Conservation (phyloP, 2,329 filamentous ascomycete genomes). For the Didymella keratinophila region DNA sequence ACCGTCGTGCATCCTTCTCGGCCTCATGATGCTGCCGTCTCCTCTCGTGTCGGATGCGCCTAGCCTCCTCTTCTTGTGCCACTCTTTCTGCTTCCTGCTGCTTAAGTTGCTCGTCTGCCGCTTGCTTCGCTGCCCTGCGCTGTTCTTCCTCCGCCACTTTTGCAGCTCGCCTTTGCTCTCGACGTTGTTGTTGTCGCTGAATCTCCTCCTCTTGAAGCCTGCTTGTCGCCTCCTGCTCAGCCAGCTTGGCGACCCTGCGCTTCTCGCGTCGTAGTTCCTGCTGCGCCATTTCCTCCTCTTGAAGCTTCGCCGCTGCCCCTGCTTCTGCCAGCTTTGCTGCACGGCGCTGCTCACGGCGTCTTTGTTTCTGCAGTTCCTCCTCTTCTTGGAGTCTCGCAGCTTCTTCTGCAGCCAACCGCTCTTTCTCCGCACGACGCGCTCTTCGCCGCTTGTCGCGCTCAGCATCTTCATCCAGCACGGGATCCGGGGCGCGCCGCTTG, state of each 20-base stretch:
- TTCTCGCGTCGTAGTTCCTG: constrained; percentile 35
- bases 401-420: constrained; percentile 38
- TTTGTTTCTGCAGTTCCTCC: constrained; percentile 35
- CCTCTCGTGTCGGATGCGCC: constrained; percentile 39
- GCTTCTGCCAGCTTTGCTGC: constrained; percentile 36
- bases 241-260: constrained; percentile 34
- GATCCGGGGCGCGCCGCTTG: constrained; percentile 38
- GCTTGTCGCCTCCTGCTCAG: constrained; percentile 34
- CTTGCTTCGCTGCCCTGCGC: constrained; percentile 30
- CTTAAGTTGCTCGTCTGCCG: constrained; percentile 31
- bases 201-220: constrained; percentile 32
- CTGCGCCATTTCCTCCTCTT: constrained; percentile 30
- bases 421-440: constrained; percentile 39
- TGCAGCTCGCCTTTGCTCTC: constrained; percentile 38
- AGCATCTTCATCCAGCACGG: constrained; percentile 37
- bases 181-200: constrained; percentile 33
- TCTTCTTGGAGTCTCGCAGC: constrained; percentile 32
- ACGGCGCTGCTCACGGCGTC: constrained; percentile 41
- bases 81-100: constrained; percentile 32
- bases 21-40: constrained; percentile 38
- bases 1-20: constrained; percentile 21
- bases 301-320: constrained; percentile 28
- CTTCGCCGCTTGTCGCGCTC: constrained; percentile 41
- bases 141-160: constrained; percentile 38
- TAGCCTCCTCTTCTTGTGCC: constrained; percentile 39